Conservation (phyloP, 129 eudicot species). For the Lactuca saligna region DNA sequence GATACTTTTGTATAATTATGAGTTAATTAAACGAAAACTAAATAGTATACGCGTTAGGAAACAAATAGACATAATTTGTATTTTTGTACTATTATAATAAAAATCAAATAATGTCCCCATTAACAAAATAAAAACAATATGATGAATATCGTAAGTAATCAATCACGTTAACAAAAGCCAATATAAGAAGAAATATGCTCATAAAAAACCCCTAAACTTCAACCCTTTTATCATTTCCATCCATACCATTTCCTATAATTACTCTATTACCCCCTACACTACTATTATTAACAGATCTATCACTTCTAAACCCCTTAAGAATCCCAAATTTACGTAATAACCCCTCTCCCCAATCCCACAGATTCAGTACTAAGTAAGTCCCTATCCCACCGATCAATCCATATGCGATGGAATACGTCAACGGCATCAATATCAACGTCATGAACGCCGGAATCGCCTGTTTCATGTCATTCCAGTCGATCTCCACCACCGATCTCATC, state of each 20-base stretch:
- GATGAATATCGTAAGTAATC: constrained; percentile 18
- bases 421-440: constrained; percentile 81
- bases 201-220: constrained; percentile 37
- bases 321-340: constrained; percentile 43
- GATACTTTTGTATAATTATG: not conserved
- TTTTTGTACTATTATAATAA: not conserved
- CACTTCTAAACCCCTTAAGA: constrained; percentile 36
- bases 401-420: constrained; percentile 84
- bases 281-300: constrained; percentile 24
- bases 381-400: constrained; percentile 96
- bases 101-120: constrained; percentile 9
- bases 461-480: constrained; percentile 85
- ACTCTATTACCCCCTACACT: constrained; percentile 30
- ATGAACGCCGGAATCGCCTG: constrained; percentile 89
- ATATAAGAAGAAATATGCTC: constrained; percentile 12
- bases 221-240: constrained; percentile 34
- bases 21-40: not conserved
- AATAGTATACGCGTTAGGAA: not conserved
- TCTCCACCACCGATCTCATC: constrained; percentile 91
- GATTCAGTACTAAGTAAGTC: constrained; percentile 60
- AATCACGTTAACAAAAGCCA: constrained; percentile 22
- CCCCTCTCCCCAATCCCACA: constrained; percentile 69
- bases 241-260: constrained; percentile 20
- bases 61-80: constrained; percentile 6
- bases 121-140: constrained; percentile 17